These are phyloP conservation scores for Cryptococcus amylolentus DNA, from an alignment of 1,284 basidiomycete species.

Conservation along the genomic window DNA sequence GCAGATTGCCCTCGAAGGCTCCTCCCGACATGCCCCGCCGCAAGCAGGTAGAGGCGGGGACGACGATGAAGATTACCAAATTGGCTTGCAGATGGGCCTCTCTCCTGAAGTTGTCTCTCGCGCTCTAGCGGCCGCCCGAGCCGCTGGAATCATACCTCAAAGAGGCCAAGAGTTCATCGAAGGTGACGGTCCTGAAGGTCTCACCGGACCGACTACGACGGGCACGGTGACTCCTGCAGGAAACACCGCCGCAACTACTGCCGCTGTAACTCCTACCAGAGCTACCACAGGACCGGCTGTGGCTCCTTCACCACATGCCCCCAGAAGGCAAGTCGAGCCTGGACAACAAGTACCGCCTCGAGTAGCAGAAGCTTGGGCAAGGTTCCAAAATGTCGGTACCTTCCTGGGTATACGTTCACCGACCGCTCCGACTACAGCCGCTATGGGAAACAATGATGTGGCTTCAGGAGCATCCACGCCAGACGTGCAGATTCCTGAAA, in stretches of 20 bases:
- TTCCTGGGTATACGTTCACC: constrained; percentile 8
- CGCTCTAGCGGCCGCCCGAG: constrained; percentile 12
- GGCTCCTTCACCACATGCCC: not conserved
- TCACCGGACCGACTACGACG: too few relatives aligned
- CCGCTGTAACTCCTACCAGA: too few relatives aligned
- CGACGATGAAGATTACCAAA: constrained; percentile 17
- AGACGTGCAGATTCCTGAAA: too few relatives aligned
- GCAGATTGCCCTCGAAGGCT: not conserved
- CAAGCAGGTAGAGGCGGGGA: constrained; percentile 4
- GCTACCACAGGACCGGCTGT: too few relatives aligned
- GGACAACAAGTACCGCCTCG: too few relatives aligned
- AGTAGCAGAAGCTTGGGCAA: constrained; percentile 7
- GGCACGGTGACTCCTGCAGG: too few relatives aligned
- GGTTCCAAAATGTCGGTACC: constrained; percentile 13
- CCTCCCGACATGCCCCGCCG: constrained; percentile 1
- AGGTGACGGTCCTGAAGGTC: too few relatives aligned
- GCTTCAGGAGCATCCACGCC: too few relatives aligned
- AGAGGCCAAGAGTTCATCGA: not conserved
- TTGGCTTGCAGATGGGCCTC: constrained; percentile 16
- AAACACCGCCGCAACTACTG: too few relatives aligned
- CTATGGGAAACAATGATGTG: too few relatives aligned
- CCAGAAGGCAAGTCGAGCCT: too few relatives aligned
- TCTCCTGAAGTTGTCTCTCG: constrained; percentile 16
- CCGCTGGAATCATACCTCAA: constrained; percentile 13
- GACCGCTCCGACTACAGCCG: not conserved